A percentile compares a stretch with the other conserved stretches of the same genome.
Conservation (phyloP, 306 rosid genomes). For the Prunus mira region DNA sequence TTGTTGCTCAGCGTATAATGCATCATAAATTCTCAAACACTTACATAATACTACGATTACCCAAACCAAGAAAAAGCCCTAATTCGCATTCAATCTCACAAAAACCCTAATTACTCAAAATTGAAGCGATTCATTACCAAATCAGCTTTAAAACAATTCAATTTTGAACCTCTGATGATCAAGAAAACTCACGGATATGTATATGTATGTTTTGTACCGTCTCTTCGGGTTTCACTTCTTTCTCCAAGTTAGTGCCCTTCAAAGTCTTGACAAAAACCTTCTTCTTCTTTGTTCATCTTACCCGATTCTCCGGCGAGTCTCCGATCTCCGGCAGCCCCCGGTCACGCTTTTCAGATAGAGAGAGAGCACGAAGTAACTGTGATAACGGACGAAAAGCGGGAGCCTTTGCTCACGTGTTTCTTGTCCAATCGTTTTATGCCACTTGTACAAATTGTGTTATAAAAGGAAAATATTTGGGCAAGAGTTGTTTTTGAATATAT, state of each 20-base stretch:
- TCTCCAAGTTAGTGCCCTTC: constrained; percentile 63
- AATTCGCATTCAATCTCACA: constrained; percentile 4
- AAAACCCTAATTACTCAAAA: constrained; percentile 26
- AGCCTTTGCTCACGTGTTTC: not conserved
- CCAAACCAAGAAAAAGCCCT: constrained; percentile 19
- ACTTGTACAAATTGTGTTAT: not conserved
- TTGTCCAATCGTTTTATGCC: not conserved
- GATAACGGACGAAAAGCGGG: not conserved
- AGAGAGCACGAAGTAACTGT: constrained; percentile 12
- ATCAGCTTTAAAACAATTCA: not conserved
- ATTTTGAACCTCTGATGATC: not conserved
- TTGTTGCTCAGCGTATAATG: not conserved
- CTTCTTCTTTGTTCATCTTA: constrained; percentile 35
- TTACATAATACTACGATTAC: not conserved
- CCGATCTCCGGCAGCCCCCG: constrained; percentile 21
- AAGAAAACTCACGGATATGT: not conserved
- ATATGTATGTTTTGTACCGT: constrained; percentile 18
- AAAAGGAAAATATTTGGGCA: not conserved
- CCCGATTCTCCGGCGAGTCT: constrained; percentile 18
- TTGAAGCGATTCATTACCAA: not conserved
- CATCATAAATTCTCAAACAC: not conserved
- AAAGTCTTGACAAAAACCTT: constrained; percentile 72
- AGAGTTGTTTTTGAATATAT: too few species aligned
- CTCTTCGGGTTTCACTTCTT: constrained; percentile 53
- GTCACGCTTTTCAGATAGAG: not conserved